A percentile compares a stretch with the other conserved stretches of the same genome.
Conservation (phyloP, 108 stramenopile species). For the Pseudonitzschia delicatissima region DNA sequence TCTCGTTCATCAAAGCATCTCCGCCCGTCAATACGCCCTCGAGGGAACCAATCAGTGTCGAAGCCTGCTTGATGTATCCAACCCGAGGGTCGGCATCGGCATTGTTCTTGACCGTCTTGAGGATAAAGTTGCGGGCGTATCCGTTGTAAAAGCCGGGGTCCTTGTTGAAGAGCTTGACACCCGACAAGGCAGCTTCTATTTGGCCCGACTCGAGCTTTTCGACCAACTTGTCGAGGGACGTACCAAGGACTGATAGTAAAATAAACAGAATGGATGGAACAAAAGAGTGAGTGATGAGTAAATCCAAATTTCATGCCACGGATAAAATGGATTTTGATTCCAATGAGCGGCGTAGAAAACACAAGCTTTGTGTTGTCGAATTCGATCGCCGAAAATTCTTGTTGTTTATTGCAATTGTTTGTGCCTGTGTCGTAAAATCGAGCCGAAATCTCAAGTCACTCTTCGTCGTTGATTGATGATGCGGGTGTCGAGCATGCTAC, state of each 20-base stretch:
- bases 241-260: slow-evolving; percentile 20
- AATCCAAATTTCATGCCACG: background rate
- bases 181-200: slow-evolving; percentile 21
- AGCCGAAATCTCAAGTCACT: no score
- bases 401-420: no score
- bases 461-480: no score
- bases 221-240: slow-evolving; percentile 33
- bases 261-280: background rate
- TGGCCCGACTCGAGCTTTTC: slow-evolving; percentile 18
- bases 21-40: slow-evolving; percentile 25
- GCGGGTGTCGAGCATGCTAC: no score
- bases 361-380: no score
- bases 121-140: slow-evolving; percentile 38
- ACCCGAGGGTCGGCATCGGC: slow-evolving; percentile 32
- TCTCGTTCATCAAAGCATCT: slow-evolving; percentile 17
- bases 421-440: no score
- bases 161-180: slow-evolving; percentile 30
- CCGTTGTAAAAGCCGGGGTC: slow-evolving; percentile 38
- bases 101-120: slow-evolving; percentile 35
- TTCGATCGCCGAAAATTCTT: no score
- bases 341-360: no score
- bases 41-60: slow-evolving; percentile 28
- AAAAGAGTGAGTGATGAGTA: background rate
- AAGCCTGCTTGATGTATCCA: slow-evolving; percentile 41
- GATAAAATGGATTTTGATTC: background rate